phyloP scores from a whole-genome alignment of 805 yeast species.

The Kluyveromyces wickerhamii region DNA sequence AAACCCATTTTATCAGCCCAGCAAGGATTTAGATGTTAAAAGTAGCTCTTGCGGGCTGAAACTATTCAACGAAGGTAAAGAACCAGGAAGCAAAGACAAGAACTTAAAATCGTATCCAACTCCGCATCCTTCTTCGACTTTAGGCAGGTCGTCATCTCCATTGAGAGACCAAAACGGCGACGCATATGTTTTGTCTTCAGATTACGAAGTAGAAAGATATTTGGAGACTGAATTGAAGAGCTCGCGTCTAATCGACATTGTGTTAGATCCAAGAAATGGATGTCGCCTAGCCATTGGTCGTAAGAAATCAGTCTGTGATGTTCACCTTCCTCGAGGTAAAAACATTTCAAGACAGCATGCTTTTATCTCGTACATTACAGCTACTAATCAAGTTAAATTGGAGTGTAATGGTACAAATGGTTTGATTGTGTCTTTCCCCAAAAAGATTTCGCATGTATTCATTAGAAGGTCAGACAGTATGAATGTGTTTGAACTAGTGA shows the following conservation, averaged over 20 bases:
- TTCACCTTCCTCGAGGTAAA: slow-evolving; percentile 25
- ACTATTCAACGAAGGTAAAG: slow-evolving; percentile 8
- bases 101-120: slow-evolving; percentile 43
- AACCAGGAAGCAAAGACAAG: slow-evolving; percentile 4
- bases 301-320: slow-evolving; percentile 24
- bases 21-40: not conserved
- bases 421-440: slow-evolving; percentile 56
- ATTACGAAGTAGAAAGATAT: slow-evolving; percentile 7
- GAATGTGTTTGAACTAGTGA: slow-evolving; percentile 20
- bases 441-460: slow-evolving; percentile 29
- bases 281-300: slow-evolving; percentile 26
- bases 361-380: slow-evolving; percentile 33
- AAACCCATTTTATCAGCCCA: slow-evolving; percentile 13
- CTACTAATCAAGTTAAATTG: slow-evolving; percentile 38
- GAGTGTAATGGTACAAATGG: slow-evolving; percentile 84
- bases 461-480: slow-evolving; percentile 13
- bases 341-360: slow-evolving; percentile 30
- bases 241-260: slow-evolving; percentile 8
- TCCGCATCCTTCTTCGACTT: slow-evolving; percentile 61
- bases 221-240: slow-evolving; percentile 3
- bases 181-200: slow-evolving; percentile 7
- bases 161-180: slow-evolving; percentile 11
- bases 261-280: slow-evolving; percentile 14
- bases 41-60: slow-evolving; percentile 15
- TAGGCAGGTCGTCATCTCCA: slow-evolving; percentile 36